Evolutionary conservation across 768 basidiomycete genomes (phyloP).

Genomic region (Leucosporidium scottii): DNA sequence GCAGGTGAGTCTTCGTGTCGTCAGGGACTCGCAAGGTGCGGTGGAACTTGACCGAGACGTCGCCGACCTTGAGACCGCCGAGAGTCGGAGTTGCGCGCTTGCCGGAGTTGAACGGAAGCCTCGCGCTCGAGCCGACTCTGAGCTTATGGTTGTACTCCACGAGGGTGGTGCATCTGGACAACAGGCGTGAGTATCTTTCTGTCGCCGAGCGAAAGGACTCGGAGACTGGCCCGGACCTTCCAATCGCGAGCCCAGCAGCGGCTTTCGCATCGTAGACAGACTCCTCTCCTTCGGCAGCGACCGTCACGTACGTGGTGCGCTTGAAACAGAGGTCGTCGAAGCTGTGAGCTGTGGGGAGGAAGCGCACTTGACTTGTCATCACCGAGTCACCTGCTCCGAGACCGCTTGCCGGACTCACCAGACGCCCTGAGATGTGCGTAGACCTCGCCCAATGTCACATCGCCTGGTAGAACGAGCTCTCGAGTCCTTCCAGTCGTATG

Average conservation of each 20-base stretch:
- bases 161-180: not conserved
- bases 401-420: no score
- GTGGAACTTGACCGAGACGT: not conserved
- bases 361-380: no score
- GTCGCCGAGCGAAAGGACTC: no score
- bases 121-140: not conserved
- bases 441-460: no score
- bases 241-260: not conserved
- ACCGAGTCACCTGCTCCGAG: no score
- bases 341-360: no score
- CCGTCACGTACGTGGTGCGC: not conserved
- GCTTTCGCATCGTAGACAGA: not conserved
- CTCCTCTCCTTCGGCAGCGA: not conserved
- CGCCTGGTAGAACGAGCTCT: no score
- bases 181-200: no score
- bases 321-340: not conserved
- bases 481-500: no score
- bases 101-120: not conserved
- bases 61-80: not conserved
- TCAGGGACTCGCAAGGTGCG: slow-evolving; percentile 4
- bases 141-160: not conserved
- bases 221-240: no score
- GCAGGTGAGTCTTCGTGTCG: not conserved
- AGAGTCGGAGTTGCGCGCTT: not conserved
- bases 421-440: no score